These are phyloP conservation scores for Linnemannia hyalina DNA, from an alignment of 192 early-diverging fungal species.

Conservation along the genomic window DNA sequence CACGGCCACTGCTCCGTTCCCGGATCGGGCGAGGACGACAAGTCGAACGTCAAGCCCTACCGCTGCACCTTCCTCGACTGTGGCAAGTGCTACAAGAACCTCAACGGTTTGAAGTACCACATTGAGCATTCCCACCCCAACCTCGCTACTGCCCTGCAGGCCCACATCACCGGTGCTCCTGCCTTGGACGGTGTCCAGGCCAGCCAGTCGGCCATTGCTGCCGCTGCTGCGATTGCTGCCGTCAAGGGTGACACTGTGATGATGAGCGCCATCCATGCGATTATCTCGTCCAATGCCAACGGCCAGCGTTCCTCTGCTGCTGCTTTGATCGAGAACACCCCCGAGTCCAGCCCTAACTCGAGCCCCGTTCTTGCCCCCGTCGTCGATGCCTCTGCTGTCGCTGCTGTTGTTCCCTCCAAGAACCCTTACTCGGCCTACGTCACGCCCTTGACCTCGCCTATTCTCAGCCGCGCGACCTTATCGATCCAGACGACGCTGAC, in stretches of 20 bases:
- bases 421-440: conserved; percentile 35
- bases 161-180: conserved; percentile 42
- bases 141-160: conserved; percentile 55
- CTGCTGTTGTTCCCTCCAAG: not conserved
- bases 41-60: conserved; percentile 75
- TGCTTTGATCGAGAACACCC: conserved; percentile 26
- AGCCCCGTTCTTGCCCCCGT: conserved; percentile 41
- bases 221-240: conserved; percentile 71
- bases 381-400: not conserved
- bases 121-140: conserved; percentile 89
- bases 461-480: conserved; percentile 28
- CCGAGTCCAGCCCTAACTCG: conserved; percentile 49
- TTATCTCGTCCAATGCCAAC: conserved; percentile 47
- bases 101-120: conserved; percentile 97
- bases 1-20: conserved; percentile 85
- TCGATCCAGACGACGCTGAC: conserved; percentile 44
- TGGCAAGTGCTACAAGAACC: conserved; percentile 96
- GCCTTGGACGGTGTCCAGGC: conserved; percentile 59
- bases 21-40: conserved; percentile 69
- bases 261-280: conserved; percentile 53
- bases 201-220: conserved; percentile 68
- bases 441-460: conserved; percentile 40
- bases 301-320: conserved; percentile 12
- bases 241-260: conserved; percentile 55
- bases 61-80: conserved; percentile 85